Percentiles rank a stretch among this genome's conserved stretches.
Conservation (phyloP, 768 basidiomycete genomes). For the Naganishia onofrii region DNA sequence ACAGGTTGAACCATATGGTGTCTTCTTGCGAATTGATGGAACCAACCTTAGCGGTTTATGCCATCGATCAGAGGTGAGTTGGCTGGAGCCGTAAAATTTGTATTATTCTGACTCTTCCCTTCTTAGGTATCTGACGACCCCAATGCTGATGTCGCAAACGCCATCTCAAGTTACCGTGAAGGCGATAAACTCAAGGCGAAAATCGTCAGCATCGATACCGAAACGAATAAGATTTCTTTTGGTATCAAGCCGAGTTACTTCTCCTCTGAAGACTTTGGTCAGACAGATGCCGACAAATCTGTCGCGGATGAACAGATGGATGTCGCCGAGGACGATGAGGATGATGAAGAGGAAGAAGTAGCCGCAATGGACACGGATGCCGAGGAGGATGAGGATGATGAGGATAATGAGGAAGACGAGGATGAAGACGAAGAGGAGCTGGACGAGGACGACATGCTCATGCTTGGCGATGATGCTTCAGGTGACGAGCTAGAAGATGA, state of each 20-base stretch:
- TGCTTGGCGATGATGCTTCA: conserved; percentile 38
- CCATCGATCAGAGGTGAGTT: conserved; percentile 73
- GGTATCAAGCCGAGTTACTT: conserved; percentile 87
- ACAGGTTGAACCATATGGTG: conserved; percentile 73
- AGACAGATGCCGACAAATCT: conserved; percentile 35
- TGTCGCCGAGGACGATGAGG: conserved; percentile 35
- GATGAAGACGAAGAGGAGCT: conserved; percentile 41
- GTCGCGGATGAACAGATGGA: conserved; percentile 38
- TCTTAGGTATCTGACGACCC: conserved; percentile 71
- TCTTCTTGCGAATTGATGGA: conserved; percentile 87
- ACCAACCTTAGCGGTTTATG: conserved; percentile 84
- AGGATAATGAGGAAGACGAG: conserved; percentile 38
- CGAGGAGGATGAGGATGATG: conserved; percentile 45
- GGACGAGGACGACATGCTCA: conserved; percentile 47
- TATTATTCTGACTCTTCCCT: background rate
- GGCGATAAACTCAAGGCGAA: conserved; percentile 81
- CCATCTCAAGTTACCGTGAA: conserved; percentile 76
- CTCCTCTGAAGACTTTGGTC: conserved; percentile 61
- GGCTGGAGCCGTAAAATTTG: conserved; percentile 51
- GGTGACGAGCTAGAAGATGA: conserved; percentile 34
- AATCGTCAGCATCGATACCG: conserved; percentile 68
- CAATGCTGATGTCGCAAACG: conserved; percentile 71
- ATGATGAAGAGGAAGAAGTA: conserved; percentile 20
- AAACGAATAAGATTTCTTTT: conserved; percentile 76
- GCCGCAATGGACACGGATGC: conserved; percentile 29